phyloP scores from a whole-genome alignment of 345 rosid species.

The Hirschfeldia incana region DNA sequence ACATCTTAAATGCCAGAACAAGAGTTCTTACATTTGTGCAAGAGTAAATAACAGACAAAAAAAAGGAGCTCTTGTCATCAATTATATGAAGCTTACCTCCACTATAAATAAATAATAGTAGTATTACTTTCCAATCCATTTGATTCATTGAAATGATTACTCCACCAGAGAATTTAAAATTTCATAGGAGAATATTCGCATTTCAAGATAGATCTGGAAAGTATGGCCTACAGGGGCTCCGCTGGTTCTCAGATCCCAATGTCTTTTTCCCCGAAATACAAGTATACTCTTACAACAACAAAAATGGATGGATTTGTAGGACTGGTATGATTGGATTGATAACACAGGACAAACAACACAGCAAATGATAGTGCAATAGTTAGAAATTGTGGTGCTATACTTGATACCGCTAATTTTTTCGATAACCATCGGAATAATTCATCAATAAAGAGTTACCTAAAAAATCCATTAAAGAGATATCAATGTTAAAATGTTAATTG shows the following conservation, averaged over 20 bases:
- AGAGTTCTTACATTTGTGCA: not conserved
- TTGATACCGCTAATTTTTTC: not conserved
- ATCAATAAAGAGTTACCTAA: not conserved
- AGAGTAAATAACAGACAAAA: not conserved
- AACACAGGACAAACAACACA: not conserved
- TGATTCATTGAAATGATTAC: conserved; percentile 6
- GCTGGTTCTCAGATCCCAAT: conserved; percentile 3
- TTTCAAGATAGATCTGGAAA: conserved; percentile 16
- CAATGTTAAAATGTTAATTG: not conserved
- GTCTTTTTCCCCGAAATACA: not conserved
- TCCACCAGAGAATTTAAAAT: not conserved
- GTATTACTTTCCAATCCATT: not conserved
- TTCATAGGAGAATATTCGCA: conserved; percentile 7
- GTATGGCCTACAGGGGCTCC: not conserved
- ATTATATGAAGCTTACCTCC: not conserved
- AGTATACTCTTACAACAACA: not conserved
- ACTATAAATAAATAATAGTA: not conserved
- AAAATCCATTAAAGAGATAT: not conserved
- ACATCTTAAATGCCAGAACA: not conserved
- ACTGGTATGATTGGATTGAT: not conserved
- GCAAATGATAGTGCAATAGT: not conserved
- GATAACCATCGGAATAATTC: not conserved
- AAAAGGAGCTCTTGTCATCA: not conserved
- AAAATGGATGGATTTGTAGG: not conserved
- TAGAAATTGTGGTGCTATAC: not conserved